Conservation (phyloP, 2,329 filamentous ascomycete genomes). For the Neonectria punicea region DNA sequence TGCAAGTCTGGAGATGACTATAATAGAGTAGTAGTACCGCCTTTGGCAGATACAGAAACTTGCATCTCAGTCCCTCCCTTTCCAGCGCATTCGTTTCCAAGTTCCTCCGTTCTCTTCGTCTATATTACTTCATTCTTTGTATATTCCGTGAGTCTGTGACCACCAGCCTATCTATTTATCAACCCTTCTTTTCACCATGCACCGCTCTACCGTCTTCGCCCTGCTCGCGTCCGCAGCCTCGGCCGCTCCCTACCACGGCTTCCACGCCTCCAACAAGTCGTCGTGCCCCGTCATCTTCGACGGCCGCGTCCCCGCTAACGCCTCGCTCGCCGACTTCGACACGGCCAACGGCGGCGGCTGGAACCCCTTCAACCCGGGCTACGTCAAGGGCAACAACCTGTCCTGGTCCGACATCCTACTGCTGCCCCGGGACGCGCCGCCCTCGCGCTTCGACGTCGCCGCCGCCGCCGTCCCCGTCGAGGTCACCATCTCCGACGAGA, state of each 20-base stretch:
- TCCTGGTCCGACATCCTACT: conserved; percentile 62
- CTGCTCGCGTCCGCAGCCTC: conserved; percentile 32
- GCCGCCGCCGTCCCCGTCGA: conserved; percentile 57
- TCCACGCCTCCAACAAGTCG: conserved; percentile 17
- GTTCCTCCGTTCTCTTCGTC: conserved; percentile 8
- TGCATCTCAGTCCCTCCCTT: background rate
- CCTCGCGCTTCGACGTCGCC: conserved; percentile 52
- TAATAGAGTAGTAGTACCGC: background rate
- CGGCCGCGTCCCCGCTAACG: conserved; percentile 55
- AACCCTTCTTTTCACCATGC: conserved; percentile 24
- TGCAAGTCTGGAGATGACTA: background rate
- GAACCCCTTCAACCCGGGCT: conserved; percentile 60
- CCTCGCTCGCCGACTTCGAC: conserved; percentile 54
- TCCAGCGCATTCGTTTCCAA: conserved; percentile 7
- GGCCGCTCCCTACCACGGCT: conserved; percentile 27
- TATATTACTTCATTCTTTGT: conserved; percentile 30
- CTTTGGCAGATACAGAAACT: too few species aligned
- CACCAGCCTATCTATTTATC: background rate
- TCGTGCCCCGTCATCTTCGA: conserved; percentile 55
- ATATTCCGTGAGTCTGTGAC: background rate
- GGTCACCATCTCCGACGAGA: conserved; percentile 66
- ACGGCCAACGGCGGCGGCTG: conserved; percentile 46
- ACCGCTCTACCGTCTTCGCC: conserved; percentile 26
- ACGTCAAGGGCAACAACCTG: conserved; percentile 64
- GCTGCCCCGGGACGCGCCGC: conserved; percentile 50